A percentile compares a stretch with the other conserved stretches of the same genome.
Evolutionary conservation across 2,329 filamentous ascomycete genomes (phyloP).

Genomic region (Xylaria digitata): DNA sequence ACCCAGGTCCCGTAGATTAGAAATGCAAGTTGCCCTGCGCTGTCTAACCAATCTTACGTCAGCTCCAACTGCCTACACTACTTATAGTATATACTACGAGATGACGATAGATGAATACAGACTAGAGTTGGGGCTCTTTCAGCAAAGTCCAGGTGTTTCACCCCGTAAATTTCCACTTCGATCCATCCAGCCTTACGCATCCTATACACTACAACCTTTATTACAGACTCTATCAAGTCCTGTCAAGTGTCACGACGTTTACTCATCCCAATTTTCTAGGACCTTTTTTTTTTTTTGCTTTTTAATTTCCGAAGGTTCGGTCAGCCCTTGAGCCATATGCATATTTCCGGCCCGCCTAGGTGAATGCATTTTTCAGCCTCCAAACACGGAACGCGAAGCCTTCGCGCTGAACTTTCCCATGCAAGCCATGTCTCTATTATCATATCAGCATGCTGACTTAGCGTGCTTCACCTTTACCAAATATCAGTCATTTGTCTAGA

Average conservation of each 20-base stretch:
- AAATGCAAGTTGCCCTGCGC: not conserved
- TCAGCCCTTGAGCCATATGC: not conserved
- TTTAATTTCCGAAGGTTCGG: not conserved
- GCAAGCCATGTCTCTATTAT: not conserved
- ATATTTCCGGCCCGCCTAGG: not conserved
- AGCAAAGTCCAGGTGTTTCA: not conserved
- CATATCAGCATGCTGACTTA: not conserved
- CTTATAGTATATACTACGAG: not conserved
- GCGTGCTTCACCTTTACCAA: conserved; percentile 5
- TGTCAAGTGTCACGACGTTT: not conserved
- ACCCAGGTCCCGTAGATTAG: not conserved
- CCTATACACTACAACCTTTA: not conserved
- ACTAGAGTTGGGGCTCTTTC: not conserved
- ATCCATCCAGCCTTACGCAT: too few relatives aligned
- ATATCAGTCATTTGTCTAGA: not conserved
- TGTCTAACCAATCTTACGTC: conserved; percentile 25
- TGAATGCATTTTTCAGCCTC: conserved; percentile 8
- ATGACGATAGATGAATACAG: not conserved
- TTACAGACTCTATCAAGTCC: not conserved
- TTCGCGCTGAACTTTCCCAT: not conserved
- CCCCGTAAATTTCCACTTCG: too few relatives aligned
- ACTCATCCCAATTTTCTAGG: not conserved
- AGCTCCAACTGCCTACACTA: not conserved
- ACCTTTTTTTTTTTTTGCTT: conserved; percentile 8
- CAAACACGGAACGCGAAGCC: not conserved